Conservation (phyloP, 2,329 filamentous ascomycete species). For the Cryphonectria nitschkei region DNA sequence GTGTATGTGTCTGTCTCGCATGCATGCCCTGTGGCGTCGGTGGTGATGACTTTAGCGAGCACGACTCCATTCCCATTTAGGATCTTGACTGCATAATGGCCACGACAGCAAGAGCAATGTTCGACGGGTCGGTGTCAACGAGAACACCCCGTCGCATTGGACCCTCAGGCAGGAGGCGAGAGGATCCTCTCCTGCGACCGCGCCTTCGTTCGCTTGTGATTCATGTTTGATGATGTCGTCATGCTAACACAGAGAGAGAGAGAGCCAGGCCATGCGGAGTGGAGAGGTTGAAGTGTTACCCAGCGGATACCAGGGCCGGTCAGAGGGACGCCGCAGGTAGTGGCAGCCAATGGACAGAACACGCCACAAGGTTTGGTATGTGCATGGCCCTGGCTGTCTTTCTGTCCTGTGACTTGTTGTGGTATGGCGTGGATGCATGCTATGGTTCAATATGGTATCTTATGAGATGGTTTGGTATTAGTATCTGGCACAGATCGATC, state of each 20-base stretch:
- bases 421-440: not conserved
- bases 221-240: conserved; percentile 10
- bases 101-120: not conserved
- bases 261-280: not conserved
- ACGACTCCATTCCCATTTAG: not conserved
- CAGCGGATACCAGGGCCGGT: not conserved
- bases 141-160: not conserved
- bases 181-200: conserved; percentile 3
- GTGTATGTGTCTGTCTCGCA: not conserved
- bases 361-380: not conserved
- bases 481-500: not conserved
- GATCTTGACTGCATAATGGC: not conserved
- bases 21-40: not conserved
- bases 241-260: not conserved
- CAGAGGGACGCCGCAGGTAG: not conserved
- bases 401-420: not conserved
- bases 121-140: not conserved
- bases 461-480: not conserved
- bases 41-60: not conserved
- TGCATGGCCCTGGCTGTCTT: not conserved
- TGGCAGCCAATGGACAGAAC: not conserved
- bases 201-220: conserved; percentile 11
- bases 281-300: not conserved
- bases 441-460: not conserved
- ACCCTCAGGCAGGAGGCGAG: not conserved